phyloP scores from a whole-genome alignment of 805 yeast species.

The Wickerhamiella brachini region DNA sequence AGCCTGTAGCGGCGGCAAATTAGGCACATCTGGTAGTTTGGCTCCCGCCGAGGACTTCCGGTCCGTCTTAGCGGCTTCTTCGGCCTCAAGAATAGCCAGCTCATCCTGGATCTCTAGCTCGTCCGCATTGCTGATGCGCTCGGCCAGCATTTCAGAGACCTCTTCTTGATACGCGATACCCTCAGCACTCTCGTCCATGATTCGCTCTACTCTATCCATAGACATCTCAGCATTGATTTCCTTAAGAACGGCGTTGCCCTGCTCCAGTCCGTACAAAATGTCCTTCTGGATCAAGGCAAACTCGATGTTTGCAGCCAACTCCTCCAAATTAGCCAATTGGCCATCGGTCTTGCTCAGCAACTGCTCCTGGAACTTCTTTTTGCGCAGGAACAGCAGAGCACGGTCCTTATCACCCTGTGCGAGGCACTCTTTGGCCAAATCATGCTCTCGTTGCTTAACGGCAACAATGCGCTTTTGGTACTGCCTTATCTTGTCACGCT shows the following conservation, averaged over 20 bases:
- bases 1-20: neutral
- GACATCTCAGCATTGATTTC: slow-evolving; percentile 68
- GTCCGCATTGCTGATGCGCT: slow-evolving; percentile 25
- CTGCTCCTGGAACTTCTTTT: slow-evolving; percentile 70
- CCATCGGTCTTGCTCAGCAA: slow-evolving; percentile 55
- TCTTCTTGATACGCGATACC: slow-evolving; percentile 64
- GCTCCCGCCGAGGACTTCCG: neutral
- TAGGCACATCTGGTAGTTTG: neutral
- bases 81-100: slow-evolving; percentile 11
- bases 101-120: slow-evolving; percentile 24
- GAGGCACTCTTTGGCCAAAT: slow-evolving; percentile 44
- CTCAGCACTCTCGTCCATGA: slow-evolving; percentile 75
- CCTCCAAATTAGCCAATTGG: slow-evolving; percentile 70
- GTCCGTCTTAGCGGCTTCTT: neutral
- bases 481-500: slow-evolving; percentile 70
- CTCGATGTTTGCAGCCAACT: slow-evolving; percentile 52
- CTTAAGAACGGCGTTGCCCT: slow-evolving; percentile 66
- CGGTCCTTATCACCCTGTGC: slow-evolving; percentile 38
- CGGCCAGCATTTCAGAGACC: slow-evolving; percentile 25
- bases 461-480: slow-evolving; percentile 47
- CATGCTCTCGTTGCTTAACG: slow-evolving; percentile 48
- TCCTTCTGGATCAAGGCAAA: slow-evolving; percentile 82
- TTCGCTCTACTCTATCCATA: slow-evolving; percentile 60
- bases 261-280: slow-evolving; percentile 62
- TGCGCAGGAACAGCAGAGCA: slow-evolving; percentile 57